Evolutionary conservation across 1,284 basidiomycete genomes (phyloP).

Genomic region (Pseudomicrostroma phylloplanum): DNA sequence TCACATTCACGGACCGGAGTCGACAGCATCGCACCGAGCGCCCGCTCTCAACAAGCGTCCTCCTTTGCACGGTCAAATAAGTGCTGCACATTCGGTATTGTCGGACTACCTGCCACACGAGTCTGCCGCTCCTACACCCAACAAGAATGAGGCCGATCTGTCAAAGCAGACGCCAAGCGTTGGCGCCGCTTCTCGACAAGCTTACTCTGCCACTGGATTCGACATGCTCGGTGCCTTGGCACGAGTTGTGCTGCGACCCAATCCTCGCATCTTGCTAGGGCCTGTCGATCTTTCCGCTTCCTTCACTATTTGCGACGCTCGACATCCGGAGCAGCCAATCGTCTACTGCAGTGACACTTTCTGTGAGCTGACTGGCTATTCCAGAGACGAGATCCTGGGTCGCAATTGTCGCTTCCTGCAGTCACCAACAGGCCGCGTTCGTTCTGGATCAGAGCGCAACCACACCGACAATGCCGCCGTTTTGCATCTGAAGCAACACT

Average conservation of each 20-base stretch:
- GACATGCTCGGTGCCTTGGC: constrained; percentile 77
- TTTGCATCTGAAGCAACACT: constrained; percentile 49
- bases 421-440: constrained; percentile 64
- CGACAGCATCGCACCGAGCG: background rate
- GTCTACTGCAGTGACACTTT: constrained; percentile 81
- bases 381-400: constrained; percentile 54
- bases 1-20: background rate
- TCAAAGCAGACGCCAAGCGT: background rate
- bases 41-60: background rate
- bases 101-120: background rate
- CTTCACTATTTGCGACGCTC: constrained; percentile 78
- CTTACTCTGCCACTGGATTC: constrained; percentile 82
- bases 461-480: constrained; percentile 69
- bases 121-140: background rate
- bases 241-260: constrained; percentile 67
- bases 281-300: constrained; percentile 85
- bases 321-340: constrained; percentile 72
- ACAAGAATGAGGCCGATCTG: background rate
- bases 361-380: constrained; percentile 74
- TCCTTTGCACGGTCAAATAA: background rate
- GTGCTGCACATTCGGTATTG: too few relatives aligned
- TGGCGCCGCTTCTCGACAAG: constrained; percentile 20
- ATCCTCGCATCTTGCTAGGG: constrained; percentile 72
- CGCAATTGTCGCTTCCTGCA: constrained; percentile 57
- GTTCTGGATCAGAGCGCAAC: constrained; percentile 62